Evolutionary conservation across 768 basidiomycete genomes (phyloP), one percentile per base, ranked within the genome.

Genomic region (Tylopilus sp.): DNA sequence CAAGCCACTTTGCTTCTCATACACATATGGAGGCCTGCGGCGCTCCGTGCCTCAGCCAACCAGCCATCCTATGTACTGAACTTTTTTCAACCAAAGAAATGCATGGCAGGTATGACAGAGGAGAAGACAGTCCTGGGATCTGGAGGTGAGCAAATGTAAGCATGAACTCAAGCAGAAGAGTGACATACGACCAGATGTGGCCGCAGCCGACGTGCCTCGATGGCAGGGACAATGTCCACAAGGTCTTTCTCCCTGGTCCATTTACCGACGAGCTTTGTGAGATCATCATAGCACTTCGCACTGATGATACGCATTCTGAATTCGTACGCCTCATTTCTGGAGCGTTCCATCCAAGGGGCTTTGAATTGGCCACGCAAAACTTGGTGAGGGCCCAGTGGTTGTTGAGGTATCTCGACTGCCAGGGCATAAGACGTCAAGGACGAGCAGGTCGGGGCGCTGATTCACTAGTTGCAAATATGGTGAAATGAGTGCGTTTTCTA

Each of bases 331-430:
- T 86, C 79, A 1, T 75, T 69, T 61, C 85, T 90, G 31, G 74
- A 77, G 40, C 82, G 69, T 6, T 74, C 72, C 2, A 78, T 68
- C 36, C 83, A 80, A 3, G 76, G 67, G 3, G 83, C 84, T 61
- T 86, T 88, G 78, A 95, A 91, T 64, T 93, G 90, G 13, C 77
- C 25, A 89, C 71, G 58, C 93, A 91, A 70, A 92, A 95, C 65
- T 95, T 95, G 22, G 94, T 94, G 47, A 88, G 80, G 15, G 83
- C 75, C 81, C 83, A 95, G 62, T 88, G 78, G 61, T 94, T 87
- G 52, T 82, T 77, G 10, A 93, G 72, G 62, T 92, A 91, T 68
- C 80, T 78, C 22, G 80, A 76, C 91, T 91, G 61, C 48, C 28
- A 18, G 12, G 1, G 25, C 17, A n/a, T 55, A 44, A 58, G 33